These are phyloP conservation scores for Xylariales sp. DNA, from an alignment of 2,329 filamentous ascomycete species.

Conservation along the genomic window DNA sequence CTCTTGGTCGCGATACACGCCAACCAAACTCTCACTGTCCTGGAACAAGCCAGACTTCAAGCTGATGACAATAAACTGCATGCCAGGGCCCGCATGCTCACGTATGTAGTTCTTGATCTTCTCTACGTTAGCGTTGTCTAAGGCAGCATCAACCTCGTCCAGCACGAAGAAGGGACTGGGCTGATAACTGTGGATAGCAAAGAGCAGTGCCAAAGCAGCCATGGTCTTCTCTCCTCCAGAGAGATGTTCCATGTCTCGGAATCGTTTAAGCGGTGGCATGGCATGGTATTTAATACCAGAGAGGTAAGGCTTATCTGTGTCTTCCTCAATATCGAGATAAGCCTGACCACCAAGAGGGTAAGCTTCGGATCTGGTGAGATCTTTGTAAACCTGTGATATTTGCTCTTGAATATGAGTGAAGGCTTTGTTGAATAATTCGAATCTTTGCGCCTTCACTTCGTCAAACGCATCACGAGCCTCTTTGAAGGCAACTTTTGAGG, in stretches of 20 bases:
- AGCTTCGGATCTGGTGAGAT: slow-evolving; percentile 84
- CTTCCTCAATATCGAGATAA: slow-evolving; percentile 88
- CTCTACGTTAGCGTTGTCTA: slow-evolving; percentile 97
- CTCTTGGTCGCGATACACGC: slow-evolving; percentile 91
- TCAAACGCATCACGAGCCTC: slow-evolving; percentile 80
- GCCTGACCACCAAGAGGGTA: slow-evolving; percentile 87
- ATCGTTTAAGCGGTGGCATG: slow-evolving; percentile 97
- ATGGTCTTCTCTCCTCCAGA: slow-evolving; percentile 99
- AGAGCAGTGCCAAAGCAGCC: slow-evolving; percentile 91
- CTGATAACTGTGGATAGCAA: slow-evolving; percentile 95
- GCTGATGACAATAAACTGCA: slow-evolving; percentile 98
- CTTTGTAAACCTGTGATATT: slow-evolving; percentile 90
- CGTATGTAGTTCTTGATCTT: slow-evolving; percentile 96
- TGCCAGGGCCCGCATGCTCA: slow-evolving; percentile 89
- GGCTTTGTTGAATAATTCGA: slow-evolving; percentile 90
- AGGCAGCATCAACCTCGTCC: slow-evolving; percentile 93
- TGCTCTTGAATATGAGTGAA: slow-evolving; percentile 94
- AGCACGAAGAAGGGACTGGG: slow-evolving; percentile 96
- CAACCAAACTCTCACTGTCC: slow-evolving; percentile 91
- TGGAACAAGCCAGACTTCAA: slow-evolving; percentile 95
- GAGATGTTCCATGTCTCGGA: slow-evolving; percentile 98
- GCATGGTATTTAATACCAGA: slow-evolving; percentile 97
- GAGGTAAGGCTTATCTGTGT: slow-evolving; percentile 93
- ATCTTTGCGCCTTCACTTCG: slow-evolving; percentile 73
- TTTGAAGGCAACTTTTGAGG: slow-evolving; percentile 70